Evolutionary conservation across 176 grass and related monocot genomes (phyloP).

Genomic region (Cocos nucifera): DNA sequence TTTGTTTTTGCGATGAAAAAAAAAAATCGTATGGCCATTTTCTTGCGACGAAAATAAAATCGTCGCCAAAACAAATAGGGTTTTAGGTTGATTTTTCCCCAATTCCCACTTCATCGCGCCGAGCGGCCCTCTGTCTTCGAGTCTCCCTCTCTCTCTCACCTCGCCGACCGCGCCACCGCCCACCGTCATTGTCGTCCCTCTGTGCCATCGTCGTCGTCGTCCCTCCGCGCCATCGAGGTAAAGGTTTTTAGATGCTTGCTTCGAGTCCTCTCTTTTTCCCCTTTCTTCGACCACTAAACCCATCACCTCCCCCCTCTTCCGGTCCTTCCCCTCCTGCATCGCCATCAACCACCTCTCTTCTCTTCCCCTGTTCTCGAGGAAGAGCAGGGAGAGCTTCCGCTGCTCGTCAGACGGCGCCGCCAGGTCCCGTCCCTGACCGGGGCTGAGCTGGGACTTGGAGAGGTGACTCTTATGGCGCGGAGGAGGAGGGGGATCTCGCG

Average conservation of each 20-base stretch:
- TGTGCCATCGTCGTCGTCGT: slow-evolving; percentile 9
- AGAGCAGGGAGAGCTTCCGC: slow-evolving; percentile 73
- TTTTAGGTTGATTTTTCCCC: too few relatives aligned
- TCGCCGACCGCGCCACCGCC: too few relatives aligned
- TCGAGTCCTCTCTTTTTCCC: slow-evolving; percentile 17
- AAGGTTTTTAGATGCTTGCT: too few relatives aligned
- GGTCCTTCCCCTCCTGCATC: slow-evolving; percentile 23
- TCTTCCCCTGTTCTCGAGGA: slow-evolving; percentile 21
- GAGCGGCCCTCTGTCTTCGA: too few relatives aligned
- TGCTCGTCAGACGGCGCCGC: slow-evolving; percentile 46
- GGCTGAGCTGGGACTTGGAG: slow-evolving; percentile 44
- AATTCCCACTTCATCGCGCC: too few relatives aligned
- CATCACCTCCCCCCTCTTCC: slow-evolving; percentile 29
- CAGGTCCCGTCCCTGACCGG: slow-evolving; percentile 31
- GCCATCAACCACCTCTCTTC: slow-evolving; percentile 64
- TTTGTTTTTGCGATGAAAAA: too few relatives aligned
- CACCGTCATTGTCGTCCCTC: too few relatives aligned
- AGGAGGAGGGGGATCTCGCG: too few relatives aligned
- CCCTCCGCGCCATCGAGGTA: slow-evolving; percentile 26
- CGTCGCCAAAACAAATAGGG: too few relatives aligned
- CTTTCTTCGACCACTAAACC: slow-evolving; percentile 39
- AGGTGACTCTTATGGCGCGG: slow-evolving; percentile 28
- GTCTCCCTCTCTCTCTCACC: too few relatives aligned
- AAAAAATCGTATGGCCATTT: too few relatives aligned
- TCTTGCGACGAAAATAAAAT: too few relatives aligned